These are phyloP conservation scores for Gnaphalium uliginosum DNA, from an alignment of 129 eudicot genomes.

Conservation along the genomic window DNA sequence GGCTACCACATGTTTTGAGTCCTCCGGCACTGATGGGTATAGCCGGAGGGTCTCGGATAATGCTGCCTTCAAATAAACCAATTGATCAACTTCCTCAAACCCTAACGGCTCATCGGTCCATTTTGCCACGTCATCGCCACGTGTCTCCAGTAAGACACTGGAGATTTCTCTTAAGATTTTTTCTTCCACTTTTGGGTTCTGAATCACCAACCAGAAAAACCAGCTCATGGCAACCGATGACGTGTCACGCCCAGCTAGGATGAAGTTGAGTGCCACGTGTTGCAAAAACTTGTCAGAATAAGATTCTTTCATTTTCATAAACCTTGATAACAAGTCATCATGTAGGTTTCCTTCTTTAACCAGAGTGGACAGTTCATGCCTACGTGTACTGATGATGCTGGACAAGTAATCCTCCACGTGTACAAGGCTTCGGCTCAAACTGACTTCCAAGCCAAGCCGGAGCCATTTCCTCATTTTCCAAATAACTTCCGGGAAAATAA, in stretches of 20 bases:
- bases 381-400: constrained; percentile 66
- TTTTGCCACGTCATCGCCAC: constrained; percentile 61
- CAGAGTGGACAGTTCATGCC: constrained; percentile 65
- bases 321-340: constrained; percentile 88
- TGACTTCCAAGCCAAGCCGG: constrained; percentile 79
- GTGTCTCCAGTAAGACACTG: constrained; percentile 69
- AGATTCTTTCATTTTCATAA: constrained; percentile 83
- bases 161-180: constrained; percentile 60
- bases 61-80: constrained; percentile 74
- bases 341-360: constrained; percentile 52
- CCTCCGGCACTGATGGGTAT: constrained; percentile 92
- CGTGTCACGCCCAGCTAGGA: constrained; percentile 99
- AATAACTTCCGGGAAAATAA: constrained; percentile 62
- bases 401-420: constrained; percentile 79
- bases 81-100: constrained; percentile 72
- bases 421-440: constrained; percentile 77
- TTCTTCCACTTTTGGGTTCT: constrained; percentile 63
- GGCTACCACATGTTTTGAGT: constrained; percentile 68
- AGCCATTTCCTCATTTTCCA: constrained; percentile 84
- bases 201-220: constrained; percentile 82
- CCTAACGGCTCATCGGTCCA: constrained; percentile 68
- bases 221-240: constrained; percentile 94
- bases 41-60: constrained; percentile 75
- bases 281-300: constrained; percentile 75
- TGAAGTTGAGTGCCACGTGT: constrained; percentile 95